A percentile compares a stretch with the other conserved stretches of the same genome.
phyloP scores from a whole-genome alignment of 345 rosid genomes.

The Garcia nutans region DNA sequence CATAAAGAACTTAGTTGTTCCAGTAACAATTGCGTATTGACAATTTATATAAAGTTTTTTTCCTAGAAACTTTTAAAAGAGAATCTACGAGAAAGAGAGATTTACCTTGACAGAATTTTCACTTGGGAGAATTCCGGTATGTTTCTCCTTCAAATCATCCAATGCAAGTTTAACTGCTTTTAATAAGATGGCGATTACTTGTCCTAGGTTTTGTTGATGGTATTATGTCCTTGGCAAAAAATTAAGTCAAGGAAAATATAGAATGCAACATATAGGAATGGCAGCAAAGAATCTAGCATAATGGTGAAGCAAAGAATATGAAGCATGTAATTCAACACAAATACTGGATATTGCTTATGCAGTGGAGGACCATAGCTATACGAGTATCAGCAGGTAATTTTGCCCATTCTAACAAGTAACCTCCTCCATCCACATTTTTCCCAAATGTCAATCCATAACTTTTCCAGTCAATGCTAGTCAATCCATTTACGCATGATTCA shows the following conservation, averaged over 20 bases:
- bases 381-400: conserved; percentile 53
- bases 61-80: neutral
- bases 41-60: neutral
- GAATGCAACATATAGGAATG: neutral
- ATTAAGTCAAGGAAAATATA: conserved; percentile 45
- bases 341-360: conserved; percentile 56
- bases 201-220: conserved; percentile 42
- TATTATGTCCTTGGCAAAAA: conserved; percentile 29
- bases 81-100: neutral
- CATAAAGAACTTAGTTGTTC: neutral
- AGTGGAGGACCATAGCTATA: conserved; percentile 62
- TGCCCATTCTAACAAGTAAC: conserved; percentile 60
- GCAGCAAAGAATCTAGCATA: neutral
- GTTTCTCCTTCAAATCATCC: conserved; percentile 74
- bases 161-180: conserved; percentile 66
- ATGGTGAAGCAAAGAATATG: conserved; percentile 6
- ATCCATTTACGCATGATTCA: conserved; percentile 47
- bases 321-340: conserved; percentile 5
- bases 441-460: conserved; percentile 67
- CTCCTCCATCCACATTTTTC: conserved; percentile 47
- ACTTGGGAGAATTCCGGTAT: conserved; percentile 68
- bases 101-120: conserved; percentile 70
- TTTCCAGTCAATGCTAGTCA: conserved; percentile 76
- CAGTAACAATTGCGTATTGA: neutral
- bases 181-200: conserved; percentile 48